These are phyloP conservation scores for Pleurotus cornucopiae DNA, from an alignment of 768 basidiomycete species.

Conservation along the genomic window DNA sequence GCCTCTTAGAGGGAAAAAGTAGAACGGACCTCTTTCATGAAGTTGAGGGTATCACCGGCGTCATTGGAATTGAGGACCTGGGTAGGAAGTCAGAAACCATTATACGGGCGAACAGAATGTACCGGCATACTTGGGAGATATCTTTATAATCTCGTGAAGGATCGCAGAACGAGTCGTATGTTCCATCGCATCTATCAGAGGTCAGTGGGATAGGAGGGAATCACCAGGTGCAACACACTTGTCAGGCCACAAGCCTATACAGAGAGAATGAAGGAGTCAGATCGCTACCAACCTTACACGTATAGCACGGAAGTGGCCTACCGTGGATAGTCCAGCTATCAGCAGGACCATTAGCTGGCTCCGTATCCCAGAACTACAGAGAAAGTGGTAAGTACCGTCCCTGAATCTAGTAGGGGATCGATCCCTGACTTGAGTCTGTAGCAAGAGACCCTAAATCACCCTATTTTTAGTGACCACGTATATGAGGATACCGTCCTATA, in stretches of 20 bases:
- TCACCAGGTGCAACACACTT: conserved; percentile 25
- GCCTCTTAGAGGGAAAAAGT: neutral
- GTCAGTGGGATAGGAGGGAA: too few species aligned
- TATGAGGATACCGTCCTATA: neutral
- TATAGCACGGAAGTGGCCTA: conserved; percentile 16
- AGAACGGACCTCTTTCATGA: conserved; percentile 42
- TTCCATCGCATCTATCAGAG: conserved; percentile 39
- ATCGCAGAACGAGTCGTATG: conserved; percentile 41
- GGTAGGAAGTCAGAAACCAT: neutral
- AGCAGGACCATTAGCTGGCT: conserved; percentile 43
- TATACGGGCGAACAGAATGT: neutral
- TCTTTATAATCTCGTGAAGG: conserved; percentile 39
- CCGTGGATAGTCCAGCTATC: conserved; percentile 61
- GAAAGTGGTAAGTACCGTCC: neutral
- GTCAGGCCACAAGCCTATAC: conserved; percentile 52
- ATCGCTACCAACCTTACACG: neutral
- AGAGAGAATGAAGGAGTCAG: conserved; percentile 6
- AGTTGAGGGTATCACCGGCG: conserved; percentile 52
- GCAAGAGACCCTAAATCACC: conserved; percentile 14
- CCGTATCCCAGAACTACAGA: conserved; percentile 52
- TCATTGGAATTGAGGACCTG: conserved; percentile 58
- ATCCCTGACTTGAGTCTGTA: conserved; percentile 16
- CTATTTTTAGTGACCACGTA: neutral
- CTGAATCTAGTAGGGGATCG: neutral
- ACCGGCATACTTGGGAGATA: conserved; percentile 32